phyloP scores from a whole-genome alignment of 1,284 basidiomycete species.

The Bondarzewia mesenterica region DNA sequence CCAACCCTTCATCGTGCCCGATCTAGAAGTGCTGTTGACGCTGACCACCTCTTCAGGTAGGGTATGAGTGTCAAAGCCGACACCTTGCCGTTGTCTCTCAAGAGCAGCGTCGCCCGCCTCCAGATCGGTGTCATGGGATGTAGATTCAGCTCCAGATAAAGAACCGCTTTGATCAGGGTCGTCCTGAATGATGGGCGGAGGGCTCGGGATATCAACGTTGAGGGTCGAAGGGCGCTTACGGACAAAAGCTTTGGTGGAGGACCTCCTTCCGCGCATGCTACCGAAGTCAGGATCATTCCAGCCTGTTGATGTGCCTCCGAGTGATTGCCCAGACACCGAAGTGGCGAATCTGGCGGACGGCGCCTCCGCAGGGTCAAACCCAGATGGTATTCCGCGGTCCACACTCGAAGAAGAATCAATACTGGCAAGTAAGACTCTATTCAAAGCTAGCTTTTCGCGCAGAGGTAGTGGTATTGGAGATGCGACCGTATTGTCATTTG shows the following conservation, averaged over 20 bases:
- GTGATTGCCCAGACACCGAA: too few species aligned
- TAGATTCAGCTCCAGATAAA: not conserved
- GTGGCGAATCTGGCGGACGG: too few species aligned
- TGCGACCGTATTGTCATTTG: too few species aligned
- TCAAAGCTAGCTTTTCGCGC: too few species aligned
- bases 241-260: not conserved
- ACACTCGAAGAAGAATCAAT: too few species aligned
- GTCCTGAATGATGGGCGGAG: not conserved
- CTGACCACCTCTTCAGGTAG: not conserved
- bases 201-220: not conserved
- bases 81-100: not conserved
- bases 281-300: not conserved
- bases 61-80: not conserved
- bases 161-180: not conserved
- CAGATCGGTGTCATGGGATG: not conserved
- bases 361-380: too few species aligned
- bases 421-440: too few species aligned
- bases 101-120: not conserved
- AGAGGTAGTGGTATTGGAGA: too few species aligned
- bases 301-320: not conserved
- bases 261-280: not conserved
- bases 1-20: not conserved
- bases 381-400: too few species aligned
- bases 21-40: not conserved
- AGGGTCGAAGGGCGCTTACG: not conserved